Evolutionary conservation across 495 filamentous ascomycete species (phyloP).

Genomic region (Xylaria curta): DNA sequence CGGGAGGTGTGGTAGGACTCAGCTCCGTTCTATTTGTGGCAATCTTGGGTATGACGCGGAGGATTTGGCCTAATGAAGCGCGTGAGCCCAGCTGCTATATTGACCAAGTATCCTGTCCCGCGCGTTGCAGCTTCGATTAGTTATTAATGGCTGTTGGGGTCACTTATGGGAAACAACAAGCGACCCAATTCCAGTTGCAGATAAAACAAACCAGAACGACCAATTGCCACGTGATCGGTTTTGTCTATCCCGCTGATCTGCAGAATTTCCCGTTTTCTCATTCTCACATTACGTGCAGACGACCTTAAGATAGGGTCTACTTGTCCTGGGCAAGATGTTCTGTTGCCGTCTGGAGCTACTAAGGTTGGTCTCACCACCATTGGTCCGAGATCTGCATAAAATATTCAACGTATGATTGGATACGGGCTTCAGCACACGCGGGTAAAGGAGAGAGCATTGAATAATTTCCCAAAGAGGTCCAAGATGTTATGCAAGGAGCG

Average conservation of each 20-base stretch:
- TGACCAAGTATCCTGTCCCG: constrained; percentile 17
- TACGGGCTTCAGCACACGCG: constrained; percentile 38
- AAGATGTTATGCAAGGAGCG: constrained; percentile 48
- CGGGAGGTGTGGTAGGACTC: constrained; percentile 21
- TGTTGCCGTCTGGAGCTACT: not conserved
- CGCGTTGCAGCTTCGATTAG: constrained; percentile 24
- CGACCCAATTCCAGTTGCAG: constrained; percentile 14
- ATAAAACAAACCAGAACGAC: constrained; percentile 19
- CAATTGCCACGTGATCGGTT: constrained; percentile 23
- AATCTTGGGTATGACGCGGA: constrained; percentile 25
- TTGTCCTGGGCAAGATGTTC: not conserved
- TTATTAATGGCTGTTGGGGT: constrained; percentile 16
- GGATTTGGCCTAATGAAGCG: constrained; percentile 23
- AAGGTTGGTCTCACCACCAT: constrained; percentile 49
- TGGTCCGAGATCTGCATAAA: constrained; percentile 51
- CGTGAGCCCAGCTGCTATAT: constrained; percentile 12
- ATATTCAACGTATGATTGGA: constrained; percentile 47
- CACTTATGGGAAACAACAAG: constrained; percentile 16
- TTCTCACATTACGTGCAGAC: constrained; percentile 2
- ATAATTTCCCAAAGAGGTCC: constrained; percentile 55
- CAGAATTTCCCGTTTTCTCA: not conserved
- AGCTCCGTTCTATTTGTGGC: constrained; percentile 30
- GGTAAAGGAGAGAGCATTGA: constrained; percentile 47
- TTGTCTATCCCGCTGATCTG: constrained; percentile 15
- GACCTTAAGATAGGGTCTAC: not conserved